Conservation (phyloP, 768 basidiomycete species). For the Hirschioporus abietinus region DNA sequence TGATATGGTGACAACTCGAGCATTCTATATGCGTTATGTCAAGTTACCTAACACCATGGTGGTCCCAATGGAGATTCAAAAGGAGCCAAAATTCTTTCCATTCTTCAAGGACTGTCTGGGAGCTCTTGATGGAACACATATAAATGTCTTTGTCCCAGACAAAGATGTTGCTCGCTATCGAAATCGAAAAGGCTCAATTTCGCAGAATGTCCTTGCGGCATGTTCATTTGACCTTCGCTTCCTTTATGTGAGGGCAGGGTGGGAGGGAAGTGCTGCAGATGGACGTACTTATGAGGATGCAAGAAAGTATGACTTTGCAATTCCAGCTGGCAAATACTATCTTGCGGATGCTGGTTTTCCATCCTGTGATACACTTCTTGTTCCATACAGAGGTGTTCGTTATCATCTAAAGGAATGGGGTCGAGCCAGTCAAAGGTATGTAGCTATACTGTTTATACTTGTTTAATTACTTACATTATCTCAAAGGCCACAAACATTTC, state of each 20-base stretch:
- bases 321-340: constrained; percentile 28
- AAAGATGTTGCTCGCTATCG: constrained; percentile 11
- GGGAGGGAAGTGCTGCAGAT: constrained; percentile 37
- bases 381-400: constrained; percentile 31
- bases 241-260: constrained; percentile 33
- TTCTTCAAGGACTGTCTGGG: constrained; percentile 21
- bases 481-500: constrained; percentile 13
- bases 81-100: constrained; percentile 21
- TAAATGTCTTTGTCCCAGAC: constrained; percentile 14
- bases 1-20: constrained; percentile 18
- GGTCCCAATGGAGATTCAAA: constrained; percentile 13
- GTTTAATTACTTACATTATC: neutral
- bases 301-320: constrained; percentile 20
- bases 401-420: constrained; percentile 36
- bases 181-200: constrained; percentile 24
- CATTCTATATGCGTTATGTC: constrained; percentile 21
- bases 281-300: constrained; percentile 27
- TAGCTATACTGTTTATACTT: neutral
- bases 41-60: constrained; percentile 10
- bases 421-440: constrained; percentile 9
- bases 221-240: constrained; percentile 31
- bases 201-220: constrained; percentile 33
- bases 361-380: constrained; percentile 27
- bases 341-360: constrained; percentile 35
- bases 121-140: constrained; percentile 25